Conservation (phyloP, 176 grass and related monocot species). For the Lolium rigidum region DNA sequence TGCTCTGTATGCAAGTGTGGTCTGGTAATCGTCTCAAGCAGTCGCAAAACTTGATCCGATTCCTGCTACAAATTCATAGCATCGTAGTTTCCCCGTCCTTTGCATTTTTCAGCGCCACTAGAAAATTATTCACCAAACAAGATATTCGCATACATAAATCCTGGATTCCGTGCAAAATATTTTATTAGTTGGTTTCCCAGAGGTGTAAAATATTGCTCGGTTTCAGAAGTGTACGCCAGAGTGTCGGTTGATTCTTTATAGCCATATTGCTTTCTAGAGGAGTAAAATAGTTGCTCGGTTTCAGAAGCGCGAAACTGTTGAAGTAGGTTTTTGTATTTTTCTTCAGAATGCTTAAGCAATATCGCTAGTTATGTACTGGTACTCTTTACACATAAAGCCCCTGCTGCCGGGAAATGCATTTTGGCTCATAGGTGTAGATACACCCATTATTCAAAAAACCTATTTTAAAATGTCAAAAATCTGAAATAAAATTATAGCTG, state of each 20-base stretch:
- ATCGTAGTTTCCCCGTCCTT: not conserved
- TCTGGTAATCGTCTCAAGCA: not conserved
- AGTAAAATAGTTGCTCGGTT: not conserved
- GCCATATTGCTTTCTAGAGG: not conserved
- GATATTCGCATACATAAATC: not conserved
- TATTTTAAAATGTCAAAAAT: too few species aligned
- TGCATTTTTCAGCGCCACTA: not conserved
- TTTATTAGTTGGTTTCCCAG: not conserved
- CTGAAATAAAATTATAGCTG: too few species aligned
- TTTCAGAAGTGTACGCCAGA: too few species aligned
- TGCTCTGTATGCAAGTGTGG: slow-evolving; percentile 8
- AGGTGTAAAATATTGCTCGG: too few species aligned
- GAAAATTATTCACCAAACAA: not conserved
- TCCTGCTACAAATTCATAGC: not conserved
- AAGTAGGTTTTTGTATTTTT: not conserved
- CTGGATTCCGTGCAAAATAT: not conserved
- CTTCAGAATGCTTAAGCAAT: not conserved
- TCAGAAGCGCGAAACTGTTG: not conserved
- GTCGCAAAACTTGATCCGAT: not conserved
- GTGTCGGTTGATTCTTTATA: too few species aligned
- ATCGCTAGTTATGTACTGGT: not conserved
- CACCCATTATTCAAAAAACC: too few species aligned
- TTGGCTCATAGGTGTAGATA: too few species aligned
- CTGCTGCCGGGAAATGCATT: not conserved
- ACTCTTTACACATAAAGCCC: not conserved